Evolutionary conservation across 768 basidiomycete genomes (phyloP), one percentile per base, ranked within the genome.

Genomic region (Mycena olivaceomarginata): DNA sequence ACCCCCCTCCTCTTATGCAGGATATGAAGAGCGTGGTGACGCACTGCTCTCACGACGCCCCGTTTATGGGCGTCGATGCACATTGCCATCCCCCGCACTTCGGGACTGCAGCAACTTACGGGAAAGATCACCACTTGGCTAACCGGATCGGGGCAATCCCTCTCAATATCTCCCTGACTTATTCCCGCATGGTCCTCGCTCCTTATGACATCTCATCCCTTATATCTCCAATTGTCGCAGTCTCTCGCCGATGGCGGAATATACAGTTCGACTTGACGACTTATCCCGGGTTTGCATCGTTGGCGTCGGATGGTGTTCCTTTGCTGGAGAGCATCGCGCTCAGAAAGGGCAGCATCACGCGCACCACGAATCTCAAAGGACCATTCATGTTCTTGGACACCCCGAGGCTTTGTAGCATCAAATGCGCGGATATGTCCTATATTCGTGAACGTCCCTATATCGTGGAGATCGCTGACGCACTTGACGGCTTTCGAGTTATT

Each of bases 221-320:
- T 18, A 11, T 41, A 7, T 41, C 18, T n/a, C 60, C 13, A 31
- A 16, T 63, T 39, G 18, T 63, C 39, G 60, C 60, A 7, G 39
- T 41, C 60, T 41, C 60, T 41, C 60, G 40, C 9, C 37, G 39
- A 41, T 63, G 60, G 60, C 60, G 60, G n/a, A 63, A 63, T 63
- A 63, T 63, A 15, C 39, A n/a, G n/a, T 40, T 63, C 39, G 18
- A n/a, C 1, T n/a, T 63, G 16, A 39, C 37, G 18, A n/a, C 20
- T 41, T 41, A 41, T 40, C 20, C 39, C 9, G 9, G 41, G 4
- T 41, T 63, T 5, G 60, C 37, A 9, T 20, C 40, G 5, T 20
- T 63, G 10, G 20, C 39, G 4, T 13, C 39, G 40, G 39, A 63
- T 11, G 39, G 41, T 63, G 60, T 41, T 41, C 60, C 60, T 39